Base-by-base conservation (phyloP, 2,329 filamentous ascomycete species). In the Aureobasidium mangrovei region DNA sequence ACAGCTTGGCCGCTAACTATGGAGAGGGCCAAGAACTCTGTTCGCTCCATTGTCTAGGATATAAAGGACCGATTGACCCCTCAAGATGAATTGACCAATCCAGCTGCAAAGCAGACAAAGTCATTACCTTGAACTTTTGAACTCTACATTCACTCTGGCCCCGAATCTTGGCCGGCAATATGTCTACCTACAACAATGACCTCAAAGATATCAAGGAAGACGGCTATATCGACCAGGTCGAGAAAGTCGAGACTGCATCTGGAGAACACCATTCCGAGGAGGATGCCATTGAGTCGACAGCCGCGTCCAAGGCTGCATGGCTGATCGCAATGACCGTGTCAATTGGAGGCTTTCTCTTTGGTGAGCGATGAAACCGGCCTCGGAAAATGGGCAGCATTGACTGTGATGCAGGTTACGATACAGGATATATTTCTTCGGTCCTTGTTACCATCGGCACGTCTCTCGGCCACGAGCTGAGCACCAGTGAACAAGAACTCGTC, bases 401-500 rank as follows among this genome's bases (percentile, higher is more conserved):
- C 9, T 12, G 28, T 9, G 32, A n/a, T 27, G 35, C 65, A 57
- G 70, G 73, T 9, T 77, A 77, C 60, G 75, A 75, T 58, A 77
- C 69, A 42, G 74, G 67, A 38, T 69, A 70, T 63, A 76, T 72
- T 53, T 75, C 67, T 24, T 74, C 69, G 0, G 73, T 75, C 7
- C 64, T 75, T 0, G 69, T 75, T 10, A 70, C 68, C 41, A 64
- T 74, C 26, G 60, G 65, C 28, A 59, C 61, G 40, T 67, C 71
- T 48, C 70, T 78, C 7, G 69, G 70, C 29, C 65, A 70, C 32
- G 42, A 52, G 27, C 63, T 76, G 4, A 66, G 59, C 28, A 68
- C 71, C 4, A 69, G 66, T 3, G 74, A 79, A 56, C 72, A 76
- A 58, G 75, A 79, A 58, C 65, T 79, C 29, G 71, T 79, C 35